A percentile compares a stretch with the other conserved stretches of the same genome.
phyloP scores from a whole-genome alignment of 2,329 filamentous ascomycete species.

The Fusarium setosum region DNA sequence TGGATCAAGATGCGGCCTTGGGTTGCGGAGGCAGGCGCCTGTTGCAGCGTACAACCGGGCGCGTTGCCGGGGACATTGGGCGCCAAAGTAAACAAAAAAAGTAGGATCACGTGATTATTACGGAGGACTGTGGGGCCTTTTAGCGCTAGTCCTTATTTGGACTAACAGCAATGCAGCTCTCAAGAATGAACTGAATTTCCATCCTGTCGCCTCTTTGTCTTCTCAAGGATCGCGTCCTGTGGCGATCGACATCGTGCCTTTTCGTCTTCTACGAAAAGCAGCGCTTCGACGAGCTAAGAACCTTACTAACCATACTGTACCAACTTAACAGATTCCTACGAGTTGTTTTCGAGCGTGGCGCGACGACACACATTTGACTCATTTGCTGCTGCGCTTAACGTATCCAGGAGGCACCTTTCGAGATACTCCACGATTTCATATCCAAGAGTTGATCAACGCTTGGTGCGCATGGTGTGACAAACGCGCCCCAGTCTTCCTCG shows the following conservation, averaged over 20 bases:
- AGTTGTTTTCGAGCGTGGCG: background rate
- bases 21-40: constrained; percentile 29
- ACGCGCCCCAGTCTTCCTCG: background rate
- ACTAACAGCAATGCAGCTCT: constrained; percentile 24
- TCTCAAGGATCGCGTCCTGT: constrained; percentile 18
- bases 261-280: background rate
- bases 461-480: background rate
- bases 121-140: background rate
- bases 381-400: background rate
- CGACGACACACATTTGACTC: background rate
- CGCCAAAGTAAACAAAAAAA: constrained; percentile 45
- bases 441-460: background rate
- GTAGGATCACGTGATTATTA: constrained; percentile 34
- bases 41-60: constrained; percentile 28
- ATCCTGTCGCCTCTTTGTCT: constrained; percentile 4
- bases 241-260: constrained; percentile 1
- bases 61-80: constrained; percentile 43
- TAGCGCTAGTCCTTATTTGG: constrained; percentile 27
- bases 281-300: background rate
- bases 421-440: background rate
- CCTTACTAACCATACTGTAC: background rate
- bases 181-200: constrained; percentile 13
- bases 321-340: background rate
- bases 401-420: background rate
- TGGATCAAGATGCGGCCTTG: constrained; percentile 15